A percentile compares a stretch with the other conserved stretches of the same genome.
Conservation (phyloP, 192 early-diverging fungal species). For the Phycomyces nitens region DNA sequence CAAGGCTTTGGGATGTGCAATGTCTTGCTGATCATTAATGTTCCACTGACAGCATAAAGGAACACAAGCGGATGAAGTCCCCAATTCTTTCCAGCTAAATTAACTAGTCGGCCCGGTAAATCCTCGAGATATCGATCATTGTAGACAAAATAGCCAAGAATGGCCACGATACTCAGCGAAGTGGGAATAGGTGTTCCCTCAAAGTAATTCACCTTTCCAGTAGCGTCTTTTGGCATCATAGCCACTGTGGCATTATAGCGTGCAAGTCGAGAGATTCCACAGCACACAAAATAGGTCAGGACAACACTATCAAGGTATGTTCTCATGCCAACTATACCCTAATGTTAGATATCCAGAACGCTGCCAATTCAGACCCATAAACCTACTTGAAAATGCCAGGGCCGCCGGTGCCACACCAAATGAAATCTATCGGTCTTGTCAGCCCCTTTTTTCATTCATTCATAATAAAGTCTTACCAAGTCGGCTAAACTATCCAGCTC, state of each 20-base stretch:
- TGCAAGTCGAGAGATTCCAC: constrained; percentile 76
- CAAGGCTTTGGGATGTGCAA: constrained; percentile 71
- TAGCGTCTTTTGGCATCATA: constrained; percentile 61
- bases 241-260: constrained; percentile 83
- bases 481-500: constrained; percentile 87
- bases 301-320: constrained; percentile 69
- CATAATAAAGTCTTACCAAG: constrained; percentile 44
- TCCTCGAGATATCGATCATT: constrained; percentile 2
- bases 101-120: constrained; percentile 8
- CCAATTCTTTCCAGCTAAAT: constrained; percentile 43
- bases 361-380: not conserved
- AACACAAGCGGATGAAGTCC: constrained; percentile 71
- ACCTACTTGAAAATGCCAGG: constrained; percentile 60
- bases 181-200: constrained; percentile 89
- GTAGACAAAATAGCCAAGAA: constrained; percentile 57
- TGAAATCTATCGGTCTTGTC: constrained; percentile 4
- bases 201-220: constrained; percentile 77
- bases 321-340: constrained; percentile 64
- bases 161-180: constrained; percentile 58
- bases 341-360: too few species aligned
- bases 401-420: constrained; percentile 29
- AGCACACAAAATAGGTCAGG: constrained; percentile 78
- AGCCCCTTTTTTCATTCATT: not conserved
- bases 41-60: constrained; percentile 71
- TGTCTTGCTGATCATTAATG: constrained; percentile 72